phyloP scores from a whole-genome alignment of 1,284 basidiomycete genomes.

The Calocybe gambosa region DNA sequence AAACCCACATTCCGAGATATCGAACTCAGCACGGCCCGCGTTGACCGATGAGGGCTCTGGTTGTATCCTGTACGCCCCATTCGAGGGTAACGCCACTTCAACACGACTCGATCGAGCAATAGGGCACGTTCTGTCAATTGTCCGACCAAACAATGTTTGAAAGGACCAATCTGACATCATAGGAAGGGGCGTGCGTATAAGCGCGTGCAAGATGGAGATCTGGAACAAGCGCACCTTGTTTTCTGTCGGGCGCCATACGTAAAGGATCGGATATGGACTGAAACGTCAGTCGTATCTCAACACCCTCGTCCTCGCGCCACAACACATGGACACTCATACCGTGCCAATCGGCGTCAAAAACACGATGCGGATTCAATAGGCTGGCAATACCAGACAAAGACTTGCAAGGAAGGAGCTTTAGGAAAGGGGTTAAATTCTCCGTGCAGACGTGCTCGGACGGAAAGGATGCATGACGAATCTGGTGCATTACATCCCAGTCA shows the following conservation, averaged over 20 bases:
- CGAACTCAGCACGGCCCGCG: constrained; percentile 37
- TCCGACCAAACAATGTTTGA: constrained; percentile 64
- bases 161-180: constrained; percentile 69
- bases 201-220: neutral
- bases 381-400: constrained; percentile 83
- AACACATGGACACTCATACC: constrained; percentile 76
- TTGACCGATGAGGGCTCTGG: constrained; percentile 41
- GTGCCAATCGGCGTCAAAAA: constrained; percentile 89
- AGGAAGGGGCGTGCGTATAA: neutral
- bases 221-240: constrained; percentile 45
- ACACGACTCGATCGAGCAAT: constrained; percentile 50
- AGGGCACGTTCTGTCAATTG: constrained; percentile 58
- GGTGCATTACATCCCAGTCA: constrained; percentile 42
- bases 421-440: constrained; percentile 93
- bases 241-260: constrained; percentile 40
- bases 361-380: constrained; percentile 78
- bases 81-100: constrained; percentile 39
- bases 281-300: constrained; percentile 71
- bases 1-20: constrained; percentile 40
- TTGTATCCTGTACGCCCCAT: constrained; percentile 36
- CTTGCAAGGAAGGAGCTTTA: constrained; percentile 93
- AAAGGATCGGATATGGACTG: constrained; percentile 82
- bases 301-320: constrained; percentile 46
- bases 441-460: constrained; percentile 89
- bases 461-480: constrained; percentile 69